Base-by-base conservation (phyloP, 495 filamentous ascomycete species). In the Podospora didyma region DNA sequence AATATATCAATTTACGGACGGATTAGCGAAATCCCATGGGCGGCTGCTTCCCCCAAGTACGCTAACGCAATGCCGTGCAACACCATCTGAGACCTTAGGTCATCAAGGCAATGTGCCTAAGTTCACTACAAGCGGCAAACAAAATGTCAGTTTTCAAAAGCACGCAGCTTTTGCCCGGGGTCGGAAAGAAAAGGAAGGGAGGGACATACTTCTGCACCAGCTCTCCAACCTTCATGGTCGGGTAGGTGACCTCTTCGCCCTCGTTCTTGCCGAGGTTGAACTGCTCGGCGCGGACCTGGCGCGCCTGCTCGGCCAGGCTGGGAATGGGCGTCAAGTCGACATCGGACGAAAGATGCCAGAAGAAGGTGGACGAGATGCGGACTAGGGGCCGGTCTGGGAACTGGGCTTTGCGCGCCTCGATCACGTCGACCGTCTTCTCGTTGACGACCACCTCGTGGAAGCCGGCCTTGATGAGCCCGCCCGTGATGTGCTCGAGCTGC, bases 401-500 rank as follows among this genome's bases (percentile, higher is more conserved):
- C 7, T 69, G 57, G n/a, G 41, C 34, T 22, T 53, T 59, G 22
- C 77, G 72, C 41, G 59, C 42, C 26, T 67, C 66, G 20, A 79
- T 66, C 14, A 69, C 65, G n/a, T 58, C 49, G 9, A 75, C 46
- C 10, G 77, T 80, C 49, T 51, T 41, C 26, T 75, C 68, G 68
- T 74, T 80, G 55, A 80, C 77, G 20, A 80, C 75, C 1, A 80
- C 77, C 69, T 80, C 77, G 70, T 80, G 77, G 67, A 70, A 80
- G 14, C 77, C 77, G 17, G 77, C 77, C 64, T 80, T 80, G 58
- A 80, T 71, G 17, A 80, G 69, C 2, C 77, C 77, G 58, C 76
- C 76, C 0, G 76, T 78, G 31, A 76, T 65, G 66, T 80, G 71
- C 69, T 80, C 77, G 51, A 80, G 69, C 67, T 80, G 77, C 68